Evolutionary conservation across 2,329 filamentous ascomycete species (phyloP), one percentile per base, ranked within the genome.

Genomic region (Cytospora piceicola): DNA sequence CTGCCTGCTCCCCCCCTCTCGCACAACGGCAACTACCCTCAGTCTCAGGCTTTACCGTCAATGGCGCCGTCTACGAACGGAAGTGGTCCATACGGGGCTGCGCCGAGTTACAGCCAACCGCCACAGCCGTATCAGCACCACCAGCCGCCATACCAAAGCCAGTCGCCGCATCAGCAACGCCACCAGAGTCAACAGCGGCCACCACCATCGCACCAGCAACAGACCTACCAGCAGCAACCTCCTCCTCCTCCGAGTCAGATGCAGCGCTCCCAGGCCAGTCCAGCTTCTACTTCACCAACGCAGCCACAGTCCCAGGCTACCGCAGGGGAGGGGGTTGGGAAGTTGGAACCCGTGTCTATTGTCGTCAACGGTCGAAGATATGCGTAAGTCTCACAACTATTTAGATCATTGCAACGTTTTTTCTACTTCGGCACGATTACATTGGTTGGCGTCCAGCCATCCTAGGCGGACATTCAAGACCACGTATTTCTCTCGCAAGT

Each of bases 31-130:
- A 63, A 51, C 52, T 68, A 68, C 15, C 24, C 63, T 24, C 52
- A 59, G 17, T 42, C 66, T 29, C 66, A 68, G n/a, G 17, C 66
- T 0, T 39, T 66, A 34, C 66, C 66, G 4, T 66, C 66, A 24
- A 68, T 68, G 66, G 66, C 63, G 12, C 46, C 66, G 17, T 58
- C 66, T n/a, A 56, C 49, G n/a, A 68, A 66, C n/a, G 66, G 66
- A 20, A 61, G 32, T 49, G 29, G 46, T 12, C 24, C 60, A 9
- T 68, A 66, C 42, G 63, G 56, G 57, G 60, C 39, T 42, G 30
- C 58, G 30, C 56, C 63, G 4, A 58, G 39, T 34, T 68, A 68
- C 30, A 42, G 54, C 36, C 66, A 68, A 42, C 58, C 66, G 24
- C 63, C 63, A 56, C 36, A 66, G 22, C 17, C 58, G n/a, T 66